phyloP scores from a whole-genome alignment of 2,329 filamentous ascomycete genomes.

The Microcyclosporella mali region DNA sequence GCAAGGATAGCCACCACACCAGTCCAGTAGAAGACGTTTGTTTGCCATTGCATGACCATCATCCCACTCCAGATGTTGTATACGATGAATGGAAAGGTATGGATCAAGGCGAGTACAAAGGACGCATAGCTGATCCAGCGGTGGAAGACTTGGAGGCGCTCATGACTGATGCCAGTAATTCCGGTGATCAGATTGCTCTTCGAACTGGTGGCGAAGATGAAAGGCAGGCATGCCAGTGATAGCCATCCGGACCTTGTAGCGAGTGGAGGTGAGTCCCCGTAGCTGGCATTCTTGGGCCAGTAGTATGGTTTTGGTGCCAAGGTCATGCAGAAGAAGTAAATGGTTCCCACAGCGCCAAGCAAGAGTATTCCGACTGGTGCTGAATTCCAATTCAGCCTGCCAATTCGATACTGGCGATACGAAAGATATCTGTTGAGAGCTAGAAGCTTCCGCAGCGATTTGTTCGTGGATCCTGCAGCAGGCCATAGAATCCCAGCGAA shows the following conservation, averaged over 20 bases:
- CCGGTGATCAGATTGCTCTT: slow-evolving; percentile 53
- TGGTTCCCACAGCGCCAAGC: slow-evolving; percentile 36
- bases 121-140: slow-evolving; percentile 51
- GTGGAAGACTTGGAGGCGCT: slow-evolving; percentile 53
- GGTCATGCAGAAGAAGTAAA: slow-evolving; percentile 43
- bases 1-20: slow-evolving; percentile 50
- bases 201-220: slow-evolving; percentile 37
- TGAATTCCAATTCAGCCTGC: slow-evolving; percentile 36
- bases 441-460: slow-evolving; percentile 22
- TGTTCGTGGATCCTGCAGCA: not conserved
- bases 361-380: slow-evolving; percentile 42
- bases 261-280: slow-evolving; percentile 49
- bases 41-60: slow-evolving; percentile 44
- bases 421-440: slow-evolving; percentile 38
- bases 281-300: slow-evolving; percentile 38
- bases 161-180: slow-evolving; percentile 51
- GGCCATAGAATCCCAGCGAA: slow-evolving; percentile 22
- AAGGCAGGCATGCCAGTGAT: slow-evolving; percentile 47
- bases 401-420: slow-evolving; percentile 37
- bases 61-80: slow-evolving; percentile 45
- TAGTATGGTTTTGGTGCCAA: slow-evolving; percentile 47
- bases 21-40: slow-evolving; percentile 48
- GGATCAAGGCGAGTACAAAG: slow-evolving; percentile 51
- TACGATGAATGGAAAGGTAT: slow-evolving; percentile 56
- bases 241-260: slow-evolving; percentile 50